Evolutionary conservation across 1,139 yeast species (phyloP), one percentile per base, ranked within the genome.

Genomic region (Taphrina flavorubra): DNA sequence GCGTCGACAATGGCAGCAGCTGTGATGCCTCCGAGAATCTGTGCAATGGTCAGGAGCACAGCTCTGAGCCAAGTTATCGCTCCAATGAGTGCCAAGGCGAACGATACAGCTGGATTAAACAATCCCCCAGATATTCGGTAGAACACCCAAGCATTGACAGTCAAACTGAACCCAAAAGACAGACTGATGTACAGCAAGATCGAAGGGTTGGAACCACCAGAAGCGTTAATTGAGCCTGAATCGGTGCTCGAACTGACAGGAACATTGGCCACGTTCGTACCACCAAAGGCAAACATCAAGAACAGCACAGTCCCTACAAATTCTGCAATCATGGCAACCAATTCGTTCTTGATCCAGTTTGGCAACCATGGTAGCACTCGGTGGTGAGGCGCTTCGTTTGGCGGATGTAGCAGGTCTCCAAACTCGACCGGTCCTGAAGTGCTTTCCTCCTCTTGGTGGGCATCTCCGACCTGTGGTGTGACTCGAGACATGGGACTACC

Each of bases 1-100:
- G 92, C 96, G 73, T 85, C 81, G 64, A 92, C 96, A 60, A 92
- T 94, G 78, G 91, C 97, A 70, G 96, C 96, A 71, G 97, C 97
- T 74, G 92, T 91, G 87, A 91, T 88, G 79, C 97, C 96, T 66
- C 88, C 97, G 77, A 90, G 79, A 75, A 90, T 78, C 81, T 91
- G 96, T 59, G 92, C 76, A 69, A 87, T 66, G 79, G 85, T 79
- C 86, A 88, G 85, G 69, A 89, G 77, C 55, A 81, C 79, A 73
- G 90, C 94, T 78, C 96, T 85, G 51, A 87, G 71, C 70, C 94
- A 92, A 56, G 91, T 85, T 72, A 89, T 83, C 68, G 92, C 94
- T 72, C 89, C 84, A 39, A 89, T 88, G 65, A 89, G 80, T 20
- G 86, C 83, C 76, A 90, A 81, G 46, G 94, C 82, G 66, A 90